Base-by-base conservation (phyloP, 129 eudicot species). In the Tagetes patula region DNA sequence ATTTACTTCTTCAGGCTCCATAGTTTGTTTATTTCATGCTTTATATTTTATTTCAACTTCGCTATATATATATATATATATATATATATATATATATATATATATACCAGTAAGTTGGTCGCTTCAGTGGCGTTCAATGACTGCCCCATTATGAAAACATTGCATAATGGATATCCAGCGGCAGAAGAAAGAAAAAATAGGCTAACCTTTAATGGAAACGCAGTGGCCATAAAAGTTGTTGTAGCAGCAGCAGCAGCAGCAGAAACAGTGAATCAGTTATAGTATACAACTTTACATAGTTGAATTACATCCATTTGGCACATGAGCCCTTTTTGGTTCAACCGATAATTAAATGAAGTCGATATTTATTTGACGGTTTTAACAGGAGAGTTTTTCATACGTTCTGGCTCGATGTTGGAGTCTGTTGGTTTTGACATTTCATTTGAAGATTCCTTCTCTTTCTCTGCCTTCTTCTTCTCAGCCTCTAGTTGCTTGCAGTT, bases 401-500 rank as follows among this genome's bases (percentile, higher is more conserved):
- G 65, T n/a, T 77, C 87, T 6, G 82, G 41, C 30, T 69, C 82
- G 38, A 64, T 72, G 27, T 52, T 36, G 70, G 89, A 75, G 73
- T 77, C 79, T 64, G 47, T 52, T 27, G 62, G 62, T 70, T 82
- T 86, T 50, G 55, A 53, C 82, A 73, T 66, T 66, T 81, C 87
- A 14, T 53, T 82, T 65, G 82, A 71, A 36, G 85, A 82, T 77
- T 87, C 96, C 73, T 85, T 91, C 66, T 75, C 95, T 47, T 59
- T 72, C 69, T 73, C 77, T 34, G 77, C 77, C 36, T 76, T 68
- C 85, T 86, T 91, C 55, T 62, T 91, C 76, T 91, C 96, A 13
- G 84, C 70, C 78, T 91, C 97, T 41, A 77, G 63, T 72, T 88
- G 93, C 86, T 91, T 91, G 81, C 77, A 67, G 67, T 91, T 91